These are phyloP conservation scores for Lodderomyces metapsilosis DNA, from an alignment of 1,139 yeast genomes.

Conservation along the genomic window DNA sequence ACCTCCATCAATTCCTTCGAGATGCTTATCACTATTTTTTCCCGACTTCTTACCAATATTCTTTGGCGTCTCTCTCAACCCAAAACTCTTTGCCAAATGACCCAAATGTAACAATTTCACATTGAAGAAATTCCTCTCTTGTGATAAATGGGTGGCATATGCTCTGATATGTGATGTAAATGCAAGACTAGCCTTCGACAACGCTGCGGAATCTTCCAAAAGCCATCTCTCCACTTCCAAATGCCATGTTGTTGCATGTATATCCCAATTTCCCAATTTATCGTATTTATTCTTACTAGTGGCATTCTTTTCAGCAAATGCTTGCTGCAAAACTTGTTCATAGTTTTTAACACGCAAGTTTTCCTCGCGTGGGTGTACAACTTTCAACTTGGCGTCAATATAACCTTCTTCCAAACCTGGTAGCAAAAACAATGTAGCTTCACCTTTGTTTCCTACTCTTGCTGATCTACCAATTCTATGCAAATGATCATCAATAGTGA, in stretches of 20 bases:
- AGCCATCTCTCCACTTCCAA: constrained; percentile 86
- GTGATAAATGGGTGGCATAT: constrained; percentile 88
- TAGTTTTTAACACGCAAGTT: constrained; percentile 39
- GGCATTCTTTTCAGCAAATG: constrained; percentile 55
- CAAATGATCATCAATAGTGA: constrained; percentile 66
- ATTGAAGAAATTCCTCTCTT: constrained; percentile 78
- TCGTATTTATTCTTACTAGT: constrained; percentile 21
- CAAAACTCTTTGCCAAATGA: constrained; percentile 93
- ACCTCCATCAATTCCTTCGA: not conserved
- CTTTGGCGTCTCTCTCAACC: constrained; percentile 91
- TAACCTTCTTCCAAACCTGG: constrained; percentile 91
- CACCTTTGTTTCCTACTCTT: constrained; percentile 67
- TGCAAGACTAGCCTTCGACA: constrained; percentile 67
- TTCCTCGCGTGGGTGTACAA: constrained; percentile 61
- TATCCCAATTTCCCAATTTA: constrained; percentile 70
- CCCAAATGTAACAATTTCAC: constrained; percentile 85
- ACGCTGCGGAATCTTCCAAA: constrained; percentile 61
- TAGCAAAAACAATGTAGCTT: constrained; percentile 67
- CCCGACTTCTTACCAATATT: constrained; percentile 48
- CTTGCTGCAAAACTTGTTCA: constrained; percentile 55
- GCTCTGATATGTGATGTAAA: constrained; percentile 91
- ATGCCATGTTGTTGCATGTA: constrained; percentile 96
- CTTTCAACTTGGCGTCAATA: constrained; percentile 49
- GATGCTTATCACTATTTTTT: constrained; percentile 11
- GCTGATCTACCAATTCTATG: constrained; percentile 78